Evolutionary conservation across 768 basidiomycete genomes (phyloP), one percentile per base, ranked within the genome.

Genomic region (Kwoniella mangroviensis): DNA sequence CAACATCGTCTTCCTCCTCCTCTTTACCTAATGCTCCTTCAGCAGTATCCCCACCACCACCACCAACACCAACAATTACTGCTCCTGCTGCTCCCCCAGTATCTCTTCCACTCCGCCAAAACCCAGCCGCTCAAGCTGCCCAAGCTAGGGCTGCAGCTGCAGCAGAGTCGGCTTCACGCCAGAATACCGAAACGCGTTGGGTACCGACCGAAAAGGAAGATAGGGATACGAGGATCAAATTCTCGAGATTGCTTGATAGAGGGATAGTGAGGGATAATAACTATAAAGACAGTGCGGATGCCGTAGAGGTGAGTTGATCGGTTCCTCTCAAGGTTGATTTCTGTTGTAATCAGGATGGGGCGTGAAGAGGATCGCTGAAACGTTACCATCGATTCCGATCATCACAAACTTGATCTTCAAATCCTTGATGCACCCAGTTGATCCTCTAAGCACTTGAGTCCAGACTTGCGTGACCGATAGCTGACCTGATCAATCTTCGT

Each of bases 181-280:
- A 54, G 11, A 26, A 10, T 52, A 6, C 45, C 22, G 57, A n/a
- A 13, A 43, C 19, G 4, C n/a, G n/a, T 40, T 69, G 56, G 53
- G 49, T 19, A 45, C 70, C 69, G 17, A 64, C 67, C n/a, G 76
- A 79, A 51, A 76, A 79, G 67, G 74, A 75, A 26, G 79, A 81
- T 57, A 43, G 62, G 34, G 74, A 77, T 21, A 60, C 49, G 22
- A 69, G 69, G 55, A 57, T 65, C 34, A 69, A 75, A n/a, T 80
- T 80, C 60, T 65, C 65, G 6, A 68, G 73, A 65, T 57, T 79
- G 67, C 66, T 81, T 49, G 76, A 79, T 73, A 74, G 78, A 49
- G 80, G 78, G 1, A 73, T 81, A 5, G 72, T 81, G 0, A 72
- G 80, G 58, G 80, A 79, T 68, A 81, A 81, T 63, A 71, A 71